Percentiles rank a stretch among this genome's conserved stretches.
phyloP scores from a whole-genome alignment of 148 eudicot species.

The Silene latifolia region DNA sequence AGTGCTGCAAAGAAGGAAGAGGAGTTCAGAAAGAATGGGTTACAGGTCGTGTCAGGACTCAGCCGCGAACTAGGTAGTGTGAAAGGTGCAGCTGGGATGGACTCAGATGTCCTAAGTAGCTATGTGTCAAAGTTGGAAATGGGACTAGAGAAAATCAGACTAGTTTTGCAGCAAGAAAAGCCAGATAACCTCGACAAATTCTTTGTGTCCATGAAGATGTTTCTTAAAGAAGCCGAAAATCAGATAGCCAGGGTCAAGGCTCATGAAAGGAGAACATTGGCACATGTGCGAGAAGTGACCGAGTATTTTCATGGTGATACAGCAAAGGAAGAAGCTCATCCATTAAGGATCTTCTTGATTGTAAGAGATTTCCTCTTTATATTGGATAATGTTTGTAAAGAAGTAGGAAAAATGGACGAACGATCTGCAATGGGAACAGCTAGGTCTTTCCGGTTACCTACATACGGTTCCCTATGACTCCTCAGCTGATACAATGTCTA shows the following conservation, averaged over 20 bases:
- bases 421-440: constrained; percentile 61
- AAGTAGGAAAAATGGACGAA: constrained; percentile 68
- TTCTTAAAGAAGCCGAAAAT: constrained; percentile 36
- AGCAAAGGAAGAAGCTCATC: constrained; percentile 61
- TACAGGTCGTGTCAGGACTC: constrained; percentile 70
- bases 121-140: constrained; percentile 80
- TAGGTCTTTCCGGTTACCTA: constrained; percentile 71
- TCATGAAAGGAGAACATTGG: constrained; percentile 44
- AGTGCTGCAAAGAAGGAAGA: constrained; percentile 55
- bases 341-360: constrained; percentile 54
- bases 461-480: constrained; percentile 58
- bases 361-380: constrained; percentile 56
- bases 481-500: constrained; percentile 33
- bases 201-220: constrained; percentile 47
- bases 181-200: constrained; percentile 60
- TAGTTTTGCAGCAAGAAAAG: constrained; percentile 49
- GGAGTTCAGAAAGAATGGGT: constrained; percentile 70
- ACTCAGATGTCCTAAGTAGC: constrained; percentile 75
- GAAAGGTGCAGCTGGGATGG: constrained; percentile 89
- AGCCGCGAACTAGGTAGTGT: constrained; percentile 79
- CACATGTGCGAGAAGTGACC: constrained; percentile 46
- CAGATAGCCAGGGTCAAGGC: constrained; percentile 38
- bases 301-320: constrained; percentile 51
- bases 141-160: constrained; percentile 75
- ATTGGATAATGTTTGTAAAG: constrained; percentile 65